A percentile compares a stretch with the other conserved stretches of the same genome.
Evolutionary conservation across 495 filamentous ascomycete genomes (phyloP).

Genomic region (Podospora fimiseda): DNA sequence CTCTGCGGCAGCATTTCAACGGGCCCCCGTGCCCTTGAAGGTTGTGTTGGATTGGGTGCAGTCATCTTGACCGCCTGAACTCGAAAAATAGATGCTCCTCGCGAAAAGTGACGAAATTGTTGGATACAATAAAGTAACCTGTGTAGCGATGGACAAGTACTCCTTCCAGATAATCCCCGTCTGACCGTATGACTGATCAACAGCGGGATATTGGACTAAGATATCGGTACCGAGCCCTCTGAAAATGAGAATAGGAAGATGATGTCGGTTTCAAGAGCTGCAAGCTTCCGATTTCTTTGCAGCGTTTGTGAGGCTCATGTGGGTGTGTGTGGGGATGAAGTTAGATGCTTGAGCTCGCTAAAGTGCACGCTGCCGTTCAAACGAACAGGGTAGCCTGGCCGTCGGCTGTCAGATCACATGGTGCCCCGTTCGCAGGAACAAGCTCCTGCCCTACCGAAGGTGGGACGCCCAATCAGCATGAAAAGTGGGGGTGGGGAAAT

Average conservation of each 20-base stretch:
- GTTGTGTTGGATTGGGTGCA: neutral
- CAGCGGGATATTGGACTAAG: too few species aligned
- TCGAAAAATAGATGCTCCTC: neutral
- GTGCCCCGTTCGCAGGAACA: neutral
- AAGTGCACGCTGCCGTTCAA: neutral
- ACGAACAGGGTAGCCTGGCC: neutral
- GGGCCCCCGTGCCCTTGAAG: slow-evolving; percentile 8
- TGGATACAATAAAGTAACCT: too few species aligned
- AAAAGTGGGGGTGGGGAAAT: neutral
- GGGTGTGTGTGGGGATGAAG: neutral
- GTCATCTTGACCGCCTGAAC: slow-evolving; percentile 28
- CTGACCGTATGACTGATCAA: too few species aligned
- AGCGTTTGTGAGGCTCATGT: neutral
- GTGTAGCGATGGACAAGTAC: too few species aligned
- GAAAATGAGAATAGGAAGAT: too few species aligned
- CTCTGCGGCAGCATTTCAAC: slow-evolving; percentile 39
- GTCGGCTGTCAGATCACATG: neutral
- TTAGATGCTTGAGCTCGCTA: neutral
- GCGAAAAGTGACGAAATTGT: too few species aligned
- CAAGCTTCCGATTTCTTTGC: neutral
- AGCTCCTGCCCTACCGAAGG: neutral
- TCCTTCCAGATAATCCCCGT: too few species aligned
- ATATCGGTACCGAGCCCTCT: too few species aligned
- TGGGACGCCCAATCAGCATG: neutral
- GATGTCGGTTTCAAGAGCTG: neutral